Base-by-base conservation (phyloP, 352 stramenopile genomes). In the Globisporangium splendens region DNA sequence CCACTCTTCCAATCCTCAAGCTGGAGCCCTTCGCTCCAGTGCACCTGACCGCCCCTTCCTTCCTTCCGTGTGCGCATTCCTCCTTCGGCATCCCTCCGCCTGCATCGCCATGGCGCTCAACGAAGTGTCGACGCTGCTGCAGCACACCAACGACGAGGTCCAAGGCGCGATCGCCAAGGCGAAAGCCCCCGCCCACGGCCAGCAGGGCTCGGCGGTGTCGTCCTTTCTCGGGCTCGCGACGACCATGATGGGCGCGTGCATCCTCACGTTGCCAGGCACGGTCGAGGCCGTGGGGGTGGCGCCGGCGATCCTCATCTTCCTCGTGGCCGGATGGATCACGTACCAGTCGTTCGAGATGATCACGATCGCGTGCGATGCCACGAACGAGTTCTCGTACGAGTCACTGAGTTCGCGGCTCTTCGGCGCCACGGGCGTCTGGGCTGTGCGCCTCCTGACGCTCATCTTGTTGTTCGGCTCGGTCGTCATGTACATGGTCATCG, bases 401-500 rank as follows among this genome's bases (percentile, higher is more conserved):
- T 73, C 82, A 50, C 72, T 94, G 56, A 89, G 78, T 69, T 89
- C 80, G 50, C 76, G 82, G 43, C 69, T 94, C 15, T 89, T 91
- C 31, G 74, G 75, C 24, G 73, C 82, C 4, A 51, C 72, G 5
- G 80, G 80, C 57, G 77, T 94, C 8, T 94, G 82, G 82, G 67
- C 70, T 42, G 75, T 94, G 44, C 84, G 84, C 31, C 46, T 86
- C n/a, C 60, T 92, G 39, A 91, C 83, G 50, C 64, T 94, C 47
- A 63, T 83, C 49, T 68, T 94, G 56, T 70, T 92, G 20, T 94
- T 94, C 51, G 84, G 84, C 54, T 79, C 82, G 21, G 73, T 91
- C 35, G 75, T 94, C 42, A 91, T 75, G 69, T 91, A 92, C 70
- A 90, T 88, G 63, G 79, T 94, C 13, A 91, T 94, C 63, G 77